phyloP scores from a whole-genome alignment of 2,329 filamentous ascomycete species.

The Aureobasidium sp. region DNA sequence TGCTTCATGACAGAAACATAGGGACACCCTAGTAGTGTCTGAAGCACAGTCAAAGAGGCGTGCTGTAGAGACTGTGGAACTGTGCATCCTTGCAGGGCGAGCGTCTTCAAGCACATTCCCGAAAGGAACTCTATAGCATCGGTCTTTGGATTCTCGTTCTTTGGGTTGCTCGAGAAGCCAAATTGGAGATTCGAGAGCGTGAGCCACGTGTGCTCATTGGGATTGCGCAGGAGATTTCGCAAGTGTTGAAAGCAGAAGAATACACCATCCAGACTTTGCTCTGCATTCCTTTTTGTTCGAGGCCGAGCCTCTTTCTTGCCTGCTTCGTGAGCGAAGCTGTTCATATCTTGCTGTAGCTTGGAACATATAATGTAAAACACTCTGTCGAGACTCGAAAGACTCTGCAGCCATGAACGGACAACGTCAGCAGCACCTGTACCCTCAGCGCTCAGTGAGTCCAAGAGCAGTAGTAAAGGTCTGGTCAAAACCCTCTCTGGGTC shows the following conservation, averaged over 20 bases:
- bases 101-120: conserved; percentile 15
- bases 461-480: conserved; percentile 68
- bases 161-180: neutral
- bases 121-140: conserved; percentile 18
- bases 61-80: conserved; percentile 13
- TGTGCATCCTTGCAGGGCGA: conserved; percentile 8
- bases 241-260: conserved; percentile 69
- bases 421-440: conserved; percentile 66
- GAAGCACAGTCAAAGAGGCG: conserved; percentile 16
- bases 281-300: conserved; percentile 12
- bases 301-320: neutral
- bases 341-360: conserved; percentile 13
- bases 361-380: conserved; percentile 30
- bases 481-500: conserved; percentile 67
- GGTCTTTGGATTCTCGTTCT: neutral
- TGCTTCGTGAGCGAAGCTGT: conserved; percentile 3
- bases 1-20: conserved; percentile 14
- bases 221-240: conserved; percentile 61
- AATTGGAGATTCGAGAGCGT: conserved; percentile 10
- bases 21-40: conserved; percentile 17
- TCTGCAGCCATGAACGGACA: conserved; percentile 72
- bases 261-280: conserved; percentile 47
- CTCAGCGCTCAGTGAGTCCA: conserved; percentile 69
- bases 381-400: conserved; percentile 42
- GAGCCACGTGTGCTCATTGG: conserved; percentile 59